Percentiles rank a stretch among this genome's conserved stretches.
phyloP scores from a whole-genome alignment of 768 basidiomycete genomes.

The Harrya chromipes region DNA sequence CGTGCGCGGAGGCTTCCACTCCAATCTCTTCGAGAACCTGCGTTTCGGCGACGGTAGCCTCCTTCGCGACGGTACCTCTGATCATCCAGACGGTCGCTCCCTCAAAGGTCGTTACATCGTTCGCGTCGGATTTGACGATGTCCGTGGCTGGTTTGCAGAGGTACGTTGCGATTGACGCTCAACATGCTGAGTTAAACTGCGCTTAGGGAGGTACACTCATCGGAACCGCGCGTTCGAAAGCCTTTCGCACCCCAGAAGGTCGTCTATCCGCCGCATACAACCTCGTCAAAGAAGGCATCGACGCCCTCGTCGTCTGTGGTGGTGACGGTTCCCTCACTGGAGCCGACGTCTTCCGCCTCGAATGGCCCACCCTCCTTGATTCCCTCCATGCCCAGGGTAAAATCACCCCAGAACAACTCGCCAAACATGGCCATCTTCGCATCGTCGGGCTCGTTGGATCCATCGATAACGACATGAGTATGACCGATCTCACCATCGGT shows the following conservation, averaged over 20 bases:
- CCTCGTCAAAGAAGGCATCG: conserved; percentile 94
- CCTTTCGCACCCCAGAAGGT: conserved; percentile 86
- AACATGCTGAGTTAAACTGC: neutral
- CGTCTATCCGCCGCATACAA: conserved; percentile 87
- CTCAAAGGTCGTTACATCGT: conserved; percentile 93
- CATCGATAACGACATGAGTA: conserved; percentile 98
- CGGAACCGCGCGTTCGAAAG: conserved; percentile 83
- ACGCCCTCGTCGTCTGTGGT: conserved; percentile 94
- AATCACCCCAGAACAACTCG: conserved; percentile 72
- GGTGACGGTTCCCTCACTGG: conserved; percentile 97
- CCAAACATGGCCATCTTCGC: conserved; percentile 77
- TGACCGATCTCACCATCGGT: conserved; percentile 97
- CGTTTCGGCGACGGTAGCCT: conserved; percentile 81
- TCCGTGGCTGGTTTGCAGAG: conserved; percentile 91
- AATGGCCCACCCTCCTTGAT: conserved; percentile 87
- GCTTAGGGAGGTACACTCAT: conserved; percentile 89
- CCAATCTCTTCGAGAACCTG: conserved; percentile 61
- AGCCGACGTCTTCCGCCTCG: conserved; percentile 87
- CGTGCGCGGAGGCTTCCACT: conserved; percentile 22
- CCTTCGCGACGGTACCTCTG: conserved; percentile 78
- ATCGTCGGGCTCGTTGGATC: conserved; percentile 99
- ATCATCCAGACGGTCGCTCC: conserved; percentile 60
- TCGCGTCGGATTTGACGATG: conserved; percentile 97
- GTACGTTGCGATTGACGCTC: conserved; percentile 37
- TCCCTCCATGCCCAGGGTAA: conserved; percentile 66